Base-by-base conservation (phyloP, 768 basidiomycete species). In the Lentinula boryana region DNA sequence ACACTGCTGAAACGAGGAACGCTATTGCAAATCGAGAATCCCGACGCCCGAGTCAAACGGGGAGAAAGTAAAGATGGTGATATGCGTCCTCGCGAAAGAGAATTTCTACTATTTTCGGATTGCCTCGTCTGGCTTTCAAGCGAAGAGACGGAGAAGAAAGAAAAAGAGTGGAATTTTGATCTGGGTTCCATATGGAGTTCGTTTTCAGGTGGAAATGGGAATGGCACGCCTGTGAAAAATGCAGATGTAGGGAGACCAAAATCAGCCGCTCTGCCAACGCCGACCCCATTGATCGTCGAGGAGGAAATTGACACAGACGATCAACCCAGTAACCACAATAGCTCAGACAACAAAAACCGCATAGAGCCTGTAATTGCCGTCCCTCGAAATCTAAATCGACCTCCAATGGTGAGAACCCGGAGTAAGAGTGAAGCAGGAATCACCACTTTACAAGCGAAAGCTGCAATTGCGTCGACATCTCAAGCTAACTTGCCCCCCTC, bases 71-170 rank as follows among this genome's bases (percentile, higher is more conserved):
- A 40, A 27, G 38, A 40, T 16, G 55, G 55, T 7, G 55, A 56
- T 31, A 56, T 56, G 55, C 70, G 73, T 48, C 77, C 83, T 13
- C 70, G 82, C 55, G 80, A 83, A 61, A 79, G 87, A 38, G 87
- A 90, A 63, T 90, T 95, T 68, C 75, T 95, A 9, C 79, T 95
- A 0, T 91, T 95, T 69, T 89, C 87, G 13, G 93, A 95, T 71
- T 86, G 85, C 64, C 72, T 95, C 36, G 66, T 95, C 38, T 93
- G 91, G 90, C 77, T 93, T 21, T 83, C 84, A 16, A 76, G 73
- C 48, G 84, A 78, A 44, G 84, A 83, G 51, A 68, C 65, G 31
- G 76, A 58, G 32, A 58, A 27, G 21, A 58, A 38, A 32, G 57
- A 58, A 27, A 72, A 56, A 64, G 69, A 43, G 64, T 54, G 43